These are phyloP conservation scores for Medicago truncatula DNA, from an alignment of 306 rosid species.

Conservation along the genomic window DNA sequence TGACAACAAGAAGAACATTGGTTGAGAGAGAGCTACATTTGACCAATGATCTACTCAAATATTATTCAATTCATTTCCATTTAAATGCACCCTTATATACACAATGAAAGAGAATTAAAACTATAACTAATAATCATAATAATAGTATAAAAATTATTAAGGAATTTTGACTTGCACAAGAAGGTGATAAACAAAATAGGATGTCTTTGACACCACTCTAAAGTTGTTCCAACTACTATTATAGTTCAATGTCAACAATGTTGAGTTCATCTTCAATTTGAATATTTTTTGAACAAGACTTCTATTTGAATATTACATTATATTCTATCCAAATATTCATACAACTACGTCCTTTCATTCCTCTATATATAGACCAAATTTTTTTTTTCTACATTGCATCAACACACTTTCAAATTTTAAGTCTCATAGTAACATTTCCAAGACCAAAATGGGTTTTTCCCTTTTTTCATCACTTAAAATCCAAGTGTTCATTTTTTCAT, in stretches of 20 bases:
- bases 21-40: constrained; percentile 23
- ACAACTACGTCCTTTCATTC: constrained; percentile 35
- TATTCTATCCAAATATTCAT: not conserved
- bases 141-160: not conserved
- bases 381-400: constrained; percentile 18
- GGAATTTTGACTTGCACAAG: constrained; percentile 49
- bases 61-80: not conserved
- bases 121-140: not conserved
- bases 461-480: not conserved
- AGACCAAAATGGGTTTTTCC: constrained; percentile 48
- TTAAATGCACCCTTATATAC: not conserved
- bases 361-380: constrained; percentile 37
- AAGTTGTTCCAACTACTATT: constrained; percentile 64
- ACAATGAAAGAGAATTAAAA: not conserved
- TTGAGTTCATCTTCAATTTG: constrained; percentile 29
- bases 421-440: not conserved
- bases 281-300: too few species aligned
- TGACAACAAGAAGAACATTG: not conserved
- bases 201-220: constrained; percentile 74
- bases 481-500: constrained; percentile 39
- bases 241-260: constrained; percentile 18
- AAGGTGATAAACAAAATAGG: constrained; percentile 57
- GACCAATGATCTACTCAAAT: constrained; percentile 6
- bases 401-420: constrained; percentile 16
- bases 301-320: constrained; percentile 27